phyloP scores from a whole-genome alignment of 1,284 basidiomycete species.

The Melampsora medusae region DNA sequence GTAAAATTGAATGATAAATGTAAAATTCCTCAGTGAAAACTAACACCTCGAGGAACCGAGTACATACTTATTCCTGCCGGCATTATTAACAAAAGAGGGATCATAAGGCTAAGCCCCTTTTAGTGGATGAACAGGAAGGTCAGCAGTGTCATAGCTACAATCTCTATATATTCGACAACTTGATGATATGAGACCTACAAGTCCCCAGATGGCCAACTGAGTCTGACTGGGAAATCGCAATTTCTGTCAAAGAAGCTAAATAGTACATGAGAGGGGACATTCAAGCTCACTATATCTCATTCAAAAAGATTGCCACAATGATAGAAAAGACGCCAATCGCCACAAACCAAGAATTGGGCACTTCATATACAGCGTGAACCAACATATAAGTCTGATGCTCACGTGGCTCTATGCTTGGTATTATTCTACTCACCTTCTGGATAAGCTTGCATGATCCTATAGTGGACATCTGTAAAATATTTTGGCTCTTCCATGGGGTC shows the following conservation, averaged over 20 bases:
- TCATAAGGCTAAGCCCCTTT: conserved; percentile 16
- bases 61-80: conserved; percentile 29
- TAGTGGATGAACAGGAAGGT: not conserved
- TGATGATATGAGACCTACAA: conserved; percentile 12
- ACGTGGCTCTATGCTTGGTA: not conserved
- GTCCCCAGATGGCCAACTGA: conserved; percentile 39
- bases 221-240: conserved; percentile 6
- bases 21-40: not conserved
- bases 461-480: conserved; percentile 52
- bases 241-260: too few species aligned
- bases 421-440: conserved; percentile 47
- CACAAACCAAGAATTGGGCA: conserved; percentile 54
- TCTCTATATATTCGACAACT: not conserved
- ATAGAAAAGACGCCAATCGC: conserved; percentile 50
- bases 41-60: not conserved
- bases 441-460: conserved; percentile 52
- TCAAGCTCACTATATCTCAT: conserved; percentile 45
- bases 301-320: conserved; percentile 49
- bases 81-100: conserved; percentile 22
- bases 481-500: not conserved
- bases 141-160: not conserved
- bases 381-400: not conserved
- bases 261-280: not conserved
- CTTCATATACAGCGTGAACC: not conserved
- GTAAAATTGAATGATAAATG: not conserved